Evolutionary conservation across 441 rosid species (phyloP).

Genomic region (Aquilaria agallochum): DNA sequence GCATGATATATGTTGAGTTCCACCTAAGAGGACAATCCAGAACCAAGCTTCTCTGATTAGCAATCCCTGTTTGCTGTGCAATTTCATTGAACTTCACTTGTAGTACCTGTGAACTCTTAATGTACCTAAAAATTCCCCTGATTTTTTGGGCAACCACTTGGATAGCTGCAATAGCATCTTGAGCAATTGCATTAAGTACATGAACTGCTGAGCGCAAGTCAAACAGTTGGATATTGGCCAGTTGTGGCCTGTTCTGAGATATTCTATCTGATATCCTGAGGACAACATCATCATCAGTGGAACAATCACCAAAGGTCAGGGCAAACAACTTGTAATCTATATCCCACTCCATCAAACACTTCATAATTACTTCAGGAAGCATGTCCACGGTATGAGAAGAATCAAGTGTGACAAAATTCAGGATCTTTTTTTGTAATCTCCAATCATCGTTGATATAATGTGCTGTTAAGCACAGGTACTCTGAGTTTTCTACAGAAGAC

Average conservation of each 20-base stretch:
- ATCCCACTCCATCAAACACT: conserved; percentile 82
- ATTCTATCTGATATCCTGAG: conserved; percentile 58
- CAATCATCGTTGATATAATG: conserved; percentile 81
- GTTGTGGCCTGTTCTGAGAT: conserved; percentile 50
- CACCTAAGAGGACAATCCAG: conserved; percentile 61
- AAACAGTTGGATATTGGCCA: conserved; percentile 59
- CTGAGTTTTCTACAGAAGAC: conserved; percentile 61
- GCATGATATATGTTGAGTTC: conserved; percentile 81
- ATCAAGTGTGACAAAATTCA: conserved; percentile 79
- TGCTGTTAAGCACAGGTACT: conserved; percentile 67
- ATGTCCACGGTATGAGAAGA: conserved; percentile 75
- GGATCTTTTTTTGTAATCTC: conserved; percentile 73
- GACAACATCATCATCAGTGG: conserved; percentile 60
- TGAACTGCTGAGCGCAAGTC: conserved; percentile 79
- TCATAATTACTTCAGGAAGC: conserved; percentile 81
- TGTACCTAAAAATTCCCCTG: conserved; percentile 64
- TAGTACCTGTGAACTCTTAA: conserved; percentile 68
- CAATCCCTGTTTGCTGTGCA: conserved; percentile 65
- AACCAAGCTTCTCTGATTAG: conserved; percentile 46
- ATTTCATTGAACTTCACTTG: conserved; percentile 73
- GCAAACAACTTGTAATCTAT: conserved; percentile 85
- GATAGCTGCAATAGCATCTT: conserved; percentile 64
- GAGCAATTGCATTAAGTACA: conserved; percentile 54
- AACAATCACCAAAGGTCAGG: conserved; percentile 66
- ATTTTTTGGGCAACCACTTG: conserved; percentile 64